Evolutionary conservation across 2,329 filamentous ascomycete genomes (phyloP).

Genomic region (Fusarium torreyae): DNA sequence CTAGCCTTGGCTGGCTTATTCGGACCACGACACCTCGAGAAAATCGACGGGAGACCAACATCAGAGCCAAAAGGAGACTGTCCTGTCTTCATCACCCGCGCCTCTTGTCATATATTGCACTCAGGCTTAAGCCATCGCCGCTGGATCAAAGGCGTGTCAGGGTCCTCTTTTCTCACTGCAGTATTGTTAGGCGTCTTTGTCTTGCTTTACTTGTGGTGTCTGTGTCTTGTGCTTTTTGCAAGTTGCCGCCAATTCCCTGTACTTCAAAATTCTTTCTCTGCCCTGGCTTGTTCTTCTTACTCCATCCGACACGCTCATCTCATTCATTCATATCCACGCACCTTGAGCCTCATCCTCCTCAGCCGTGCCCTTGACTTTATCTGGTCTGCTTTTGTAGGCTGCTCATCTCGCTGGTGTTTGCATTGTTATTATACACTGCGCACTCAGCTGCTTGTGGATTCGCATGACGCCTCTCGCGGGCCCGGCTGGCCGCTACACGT

Average conservation of each 20-base stretch:
- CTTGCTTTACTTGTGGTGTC: slow-evolving; percentile 27
- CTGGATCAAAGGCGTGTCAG: slow-evolving; percentile 7
- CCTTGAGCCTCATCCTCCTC: slow-evolving; percentile 42
- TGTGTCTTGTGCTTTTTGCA: slow-evolving; percentile 34
- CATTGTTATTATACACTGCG: slow-evolving; percentile 32
- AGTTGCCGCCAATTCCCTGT: slow-evolving; percentile 47
- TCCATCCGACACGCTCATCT: slow-evolving; percentile 52
- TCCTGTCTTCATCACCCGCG: slow-evolving; percentile 46
- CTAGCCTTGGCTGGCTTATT: slow-evolving; percentile 54
- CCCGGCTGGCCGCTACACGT: slow-evolving; percentile 52
- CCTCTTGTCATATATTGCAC: slow-evolving; percentile 41
- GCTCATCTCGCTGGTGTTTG: slow-evolving; percentile 28
- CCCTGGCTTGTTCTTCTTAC: slow-evolving; percentile 50
- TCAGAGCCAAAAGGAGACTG: slow-evolving; percentile 54
- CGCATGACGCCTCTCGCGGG: slow-evolving; percentile 49
- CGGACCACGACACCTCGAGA: slow-evolving; percentile 59
- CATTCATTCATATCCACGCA: slow-evolving; percentile 44
- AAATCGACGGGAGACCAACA: slow-evolving; percentile 55
- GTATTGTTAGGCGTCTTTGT: slow-evolving; percentile 29
- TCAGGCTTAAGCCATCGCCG: slow-evolving; percentile 19
- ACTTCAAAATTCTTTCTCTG: slow-evolving; percentile 53
- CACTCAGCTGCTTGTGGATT: slow-evolving; percentile 38
- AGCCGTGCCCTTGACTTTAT: slow-evolving; percentile 16
- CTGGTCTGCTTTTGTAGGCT: slow-evolving; percentile 23
- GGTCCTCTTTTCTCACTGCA: slow-evolving; percentile 7